These are phyloP conservation scores for Camellia japonica DNA, from an alignment of 148 eudicot species.

Conservation along the genomic window DNA sequence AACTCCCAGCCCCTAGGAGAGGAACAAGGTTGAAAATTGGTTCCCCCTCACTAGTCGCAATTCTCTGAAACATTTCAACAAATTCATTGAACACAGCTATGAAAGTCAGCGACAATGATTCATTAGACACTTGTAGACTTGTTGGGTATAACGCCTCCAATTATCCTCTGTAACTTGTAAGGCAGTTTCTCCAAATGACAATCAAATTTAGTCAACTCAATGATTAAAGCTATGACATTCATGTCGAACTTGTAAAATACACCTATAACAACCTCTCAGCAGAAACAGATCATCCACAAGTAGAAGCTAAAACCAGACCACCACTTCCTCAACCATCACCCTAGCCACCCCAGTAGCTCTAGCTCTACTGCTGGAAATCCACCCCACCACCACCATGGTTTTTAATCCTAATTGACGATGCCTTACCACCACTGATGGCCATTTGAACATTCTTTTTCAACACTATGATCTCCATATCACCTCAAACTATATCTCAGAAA, in stretches of 20 bases:
- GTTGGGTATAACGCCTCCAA: conserved; percentile 59
- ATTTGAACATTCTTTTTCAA: not conserved
- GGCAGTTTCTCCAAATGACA: not conserved
- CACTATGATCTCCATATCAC: not conserved
- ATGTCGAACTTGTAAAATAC: not conserved
- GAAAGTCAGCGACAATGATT: conserved; percentile 45
- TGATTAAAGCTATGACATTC: not conserved
- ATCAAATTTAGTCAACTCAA: not conserved
- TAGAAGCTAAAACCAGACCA: not conserved
- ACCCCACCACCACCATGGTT: not conserved
- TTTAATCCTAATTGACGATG: not conserved
- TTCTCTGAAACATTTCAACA: conserved; percentile 37
- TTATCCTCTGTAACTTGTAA: not conserved
- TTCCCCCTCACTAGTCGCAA: conserved; percentile 19
- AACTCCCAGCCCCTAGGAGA: conserved; percentile 68
- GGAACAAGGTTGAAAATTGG: conserved; percentile 80
- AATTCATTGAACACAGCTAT: conserved; percentile 44
- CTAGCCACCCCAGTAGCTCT: not conserved
- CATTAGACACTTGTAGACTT: conserved; percentile 38
- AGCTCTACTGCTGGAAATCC: not conserved
- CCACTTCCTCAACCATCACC: not conserved
- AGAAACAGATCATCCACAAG: too few relatives aligned
- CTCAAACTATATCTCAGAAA: not conserved
- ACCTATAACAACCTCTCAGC: not conserved
- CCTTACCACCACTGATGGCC: not conserved